Conservation (phyloP, 441 rosid genomes). For the Euphorbia schlechtendalii region DNA sequence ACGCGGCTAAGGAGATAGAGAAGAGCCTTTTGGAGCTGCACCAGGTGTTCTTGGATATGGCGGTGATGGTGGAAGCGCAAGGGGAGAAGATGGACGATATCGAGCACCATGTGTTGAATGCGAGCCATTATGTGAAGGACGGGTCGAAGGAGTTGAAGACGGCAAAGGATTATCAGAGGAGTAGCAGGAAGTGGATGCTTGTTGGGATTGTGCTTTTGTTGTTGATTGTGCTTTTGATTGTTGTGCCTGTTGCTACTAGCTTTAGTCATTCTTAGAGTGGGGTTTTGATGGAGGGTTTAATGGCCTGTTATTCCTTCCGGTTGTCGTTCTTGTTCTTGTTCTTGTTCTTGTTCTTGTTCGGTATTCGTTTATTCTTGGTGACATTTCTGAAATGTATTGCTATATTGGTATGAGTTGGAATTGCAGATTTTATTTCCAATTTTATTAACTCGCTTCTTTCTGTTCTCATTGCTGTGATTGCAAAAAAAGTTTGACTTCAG, state of each 20-base stretch:
- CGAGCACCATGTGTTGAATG: conserved; percentile 80
- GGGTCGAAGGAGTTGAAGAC: conserved; percentile 66
- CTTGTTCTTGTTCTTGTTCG: conserved; percentile 12
- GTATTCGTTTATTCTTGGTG: conserved; percentile 13
- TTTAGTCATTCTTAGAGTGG: conserved; percentile 56
- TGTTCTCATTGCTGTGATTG: too few species aligned
- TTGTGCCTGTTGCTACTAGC: conserved; percentile 68
- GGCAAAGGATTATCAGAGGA: conserved; percentile 63
- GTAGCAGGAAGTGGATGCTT: conserved; percentile 77
- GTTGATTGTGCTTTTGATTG: conserved; percentile 54
- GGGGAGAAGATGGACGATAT: conserved; percentile 95
- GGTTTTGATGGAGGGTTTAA: conserved; percentile 32
- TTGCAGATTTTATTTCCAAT: too few species aligned
- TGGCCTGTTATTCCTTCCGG: conserved; percentile 37
- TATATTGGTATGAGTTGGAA: too few species aligned
- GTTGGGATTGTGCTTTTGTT: conserved; percentile 62
- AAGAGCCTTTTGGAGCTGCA: conserved; percentile 85
- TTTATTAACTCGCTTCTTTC: too few species aligned
- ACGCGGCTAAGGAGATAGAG: conserved; percentile 82
- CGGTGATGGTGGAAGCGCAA: conserved; percentile 88
- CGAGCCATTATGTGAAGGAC: conserved; percentile 66
- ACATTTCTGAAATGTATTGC: too few species aligned
- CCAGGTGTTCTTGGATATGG: conserved; percentile 86
- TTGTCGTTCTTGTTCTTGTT: not conserved
- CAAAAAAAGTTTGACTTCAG: too few species aligned